Evolutionary conservation across 495 filamentous ascomycete genomes (phyloP), one percentile per base, ranked within the genome.

Genomic region (Xylaria sp.): DNA sequence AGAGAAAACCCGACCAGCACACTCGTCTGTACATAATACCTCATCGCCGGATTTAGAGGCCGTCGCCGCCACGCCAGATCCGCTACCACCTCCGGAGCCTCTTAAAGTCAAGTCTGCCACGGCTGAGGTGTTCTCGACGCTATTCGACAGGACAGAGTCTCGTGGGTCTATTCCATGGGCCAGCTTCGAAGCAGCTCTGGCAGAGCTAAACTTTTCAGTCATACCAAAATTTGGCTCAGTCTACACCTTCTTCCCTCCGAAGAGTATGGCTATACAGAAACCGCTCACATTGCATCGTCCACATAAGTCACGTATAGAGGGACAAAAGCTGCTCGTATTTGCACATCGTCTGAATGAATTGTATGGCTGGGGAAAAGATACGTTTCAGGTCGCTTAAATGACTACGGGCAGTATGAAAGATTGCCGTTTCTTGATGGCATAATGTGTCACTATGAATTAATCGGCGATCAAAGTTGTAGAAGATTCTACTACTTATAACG

Each of bases 101-200:
- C 74, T 80, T 48, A 75, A 70, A 37, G 80, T 80, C 19, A 75
- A 76, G 35, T 4, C 73, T 1, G n/a, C 72, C 3, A 74, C 75
- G 0, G 78, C 74, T 4, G 71, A 77, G 7, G 74, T 79, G 12
- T 82, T 84, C 52, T 71, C 72, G 0, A 77, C 74, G 0, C 50
- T 82, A 2, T 81, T 81, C 48, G 55, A 61, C 5, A 78, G 69
- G 65, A 55, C 76, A 0, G 67, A 61, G 14, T 35, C 76, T 14
- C 78, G 75, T 11, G 76, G 78, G 5, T 78, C 82, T 3, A 69
- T 83, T 15, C 62, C 44, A 50, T 82, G 81, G 83, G 67, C 44
- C 0, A 75, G 70, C 1, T 85, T 84, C 29, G 73, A 72, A 58
- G 71, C 70, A 11, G 83, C 82, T 5, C 76, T 85, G 78, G 69